These are phyloP conservation scores for Xylaria sp. DNA, from an alignment of 2,329 filamentous ascomycete species.

Conservation along the genomic window DNA sequence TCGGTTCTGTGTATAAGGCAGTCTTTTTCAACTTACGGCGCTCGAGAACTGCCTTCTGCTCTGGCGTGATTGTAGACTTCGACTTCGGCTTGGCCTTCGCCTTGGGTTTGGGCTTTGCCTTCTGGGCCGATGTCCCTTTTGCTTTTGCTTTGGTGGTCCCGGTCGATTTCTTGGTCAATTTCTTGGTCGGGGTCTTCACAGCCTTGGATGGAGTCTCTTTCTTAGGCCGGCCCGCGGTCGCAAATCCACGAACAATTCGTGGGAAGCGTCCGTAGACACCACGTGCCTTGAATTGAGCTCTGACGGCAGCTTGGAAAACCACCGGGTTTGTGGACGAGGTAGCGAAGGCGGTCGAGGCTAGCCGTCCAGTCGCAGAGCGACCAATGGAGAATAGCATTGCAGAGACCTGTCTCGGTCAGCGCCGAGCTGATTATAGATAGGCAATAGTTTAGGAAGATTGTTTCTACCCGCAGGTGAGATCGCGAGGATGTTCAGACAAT, in stretches of 20 bases:
- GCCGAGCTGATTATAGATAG: background rate
- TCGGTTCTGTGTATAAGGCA: conserved; percentile 50
- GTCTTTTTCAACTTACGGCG: conserved; percentile 44
- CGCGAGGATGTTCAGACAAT: background rate
- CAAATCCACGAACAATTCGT: conserved; percentile 26
- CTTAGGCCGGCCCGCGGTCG: conserved; percentile 27
- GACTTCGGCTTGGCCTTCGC: background rate
- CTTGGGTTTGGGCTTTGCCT: background rate
- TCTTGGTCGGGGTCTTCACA: conserved; percentile 32
- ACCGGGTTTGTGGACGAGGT: conserved; percentile 30
- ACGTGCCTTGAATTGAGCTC: conserved; percentile 6
- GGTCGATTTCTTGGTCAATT: conserved; percentile 34
- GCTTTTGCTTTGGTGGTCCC: conserved; percentile 29
- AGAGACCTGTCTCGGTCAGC: conserved; percentile 15
- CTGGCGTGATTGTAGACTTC: conserved; percentile 17
- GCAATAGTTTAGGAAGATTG: background rate
- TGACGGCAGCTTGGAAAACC: conserved; percentile 25
- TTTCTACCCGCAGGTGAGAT: background rate
- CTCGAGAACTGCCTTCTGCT: conserved; percentile 37
- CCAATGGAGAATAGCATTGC: conserved; percentile 52
- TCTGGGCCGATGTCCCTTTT: conserved; percentile 5
- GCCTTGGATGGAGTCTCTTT: conserved; percentile 19
- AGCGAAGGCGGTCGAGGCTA: conserved; percentile 32
- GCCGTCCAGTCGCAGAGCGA: conserved; percentile 47
- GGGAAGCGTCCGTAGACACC: conserved; percentile 3